These are phyloP conservation scores for Phialemoniopsis sp. DNA, from an alignment of 2,329 filamentous ascomycete species.

Conservation along the genomic window DNA sequence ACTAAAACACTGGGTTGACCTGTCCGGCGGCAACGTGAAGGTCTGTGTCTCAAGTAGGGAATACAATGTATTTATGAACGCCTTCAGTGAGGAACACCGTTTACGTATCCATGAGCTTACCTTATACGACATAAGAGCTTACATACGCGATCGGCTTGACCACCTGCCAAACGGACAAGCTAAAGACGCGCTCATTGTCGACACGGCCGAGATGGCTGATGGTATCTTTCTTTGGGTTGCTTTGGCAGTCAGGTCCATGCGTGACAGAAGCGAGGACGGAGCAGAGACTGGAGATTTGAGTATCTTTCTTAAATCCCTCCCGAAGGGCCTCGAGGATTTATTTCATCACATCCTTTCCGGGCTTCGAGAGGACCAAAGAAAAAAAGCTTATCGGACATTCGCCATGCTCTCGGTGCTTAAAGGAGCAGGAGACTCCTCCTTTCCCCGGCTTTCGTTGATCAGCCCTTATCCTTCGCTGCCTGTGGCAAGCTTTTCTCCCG, in stretches of 20 bases:
- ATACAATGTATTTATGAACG: constrained; percentile 13
- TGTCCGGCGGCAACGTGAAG: constrained; percentile 4
- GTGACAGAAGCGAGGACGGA: neutral
- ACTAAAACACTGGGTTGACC: constrained; percentile 4
- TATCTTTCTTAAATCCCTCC: neutral
- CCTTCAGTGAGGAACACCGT: constrained; percentile 3
- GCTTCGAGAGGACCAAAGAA: neutral
- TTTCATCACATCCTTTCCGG: neutral
- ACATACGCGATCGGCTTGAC: constrained; percentile 1
- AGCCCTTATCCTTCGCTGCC: no score
- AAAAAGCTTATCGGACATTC: neutral
- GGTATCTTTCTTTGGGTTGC: neutral
- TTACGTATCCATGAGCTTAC: constrained; percentile 14
- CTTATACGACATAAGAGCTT: constrained; percentile 5
- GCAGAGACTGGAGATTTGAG: neutral
- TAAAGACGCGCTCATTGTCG: neutral
- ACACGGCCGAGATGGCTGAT: neutral
- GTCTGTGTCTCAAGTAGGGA: constrained; percentile 16
- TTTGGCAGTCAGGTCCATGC: neutral
- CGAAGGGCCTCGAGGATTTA: neutral
- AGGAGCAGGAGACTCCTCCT: no score
- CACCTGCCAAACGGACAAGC: neutral
- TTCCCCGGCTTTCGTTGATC: no score
- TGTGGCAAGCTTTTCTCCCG: no score
- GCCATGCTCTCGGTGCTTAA: neutral